Evolutionary conservation across 257 asterid genomes (phyloP).

Genomic region (Eustoma russellianum): DNA sequence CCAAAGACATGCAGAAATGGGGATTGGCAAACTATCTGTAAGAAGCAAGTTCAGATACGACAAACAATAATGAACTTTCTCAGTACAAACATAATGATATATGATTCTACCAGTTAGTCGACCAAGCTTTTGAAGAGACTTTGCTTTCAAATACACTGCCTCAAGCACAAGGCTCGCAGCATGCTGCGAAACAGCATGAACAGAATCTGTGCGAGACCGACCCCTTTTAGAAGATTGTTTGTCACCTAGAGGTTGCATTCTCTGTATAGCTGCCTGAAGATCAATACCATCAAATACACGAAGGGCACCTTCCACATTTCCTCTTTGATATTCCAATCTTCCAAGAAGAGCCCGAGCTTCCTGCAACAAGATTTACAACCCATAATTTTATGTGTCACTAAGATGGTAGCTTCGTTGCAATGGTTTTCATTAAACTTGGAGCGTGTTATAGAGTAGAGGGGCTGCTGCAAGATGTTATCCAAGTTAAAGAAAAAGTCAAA

Average conservation of each 20-base stretch:
- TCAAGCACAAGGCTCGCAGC: constrained; percentile 89
- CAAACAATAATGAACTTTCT: constrained; percentile 1
- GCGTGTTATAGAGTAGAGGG: no score
- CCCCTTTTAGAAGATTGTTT: constrained; percentile 63
- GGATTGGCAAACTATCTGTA: no score
- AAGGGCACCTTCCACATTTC: constrained; percentile 93
- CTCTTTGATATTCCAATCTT: constrained; percentile 94
- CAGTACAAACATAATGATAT: constrained; percentile 8
- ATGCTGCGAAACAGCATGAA: constrained; percentile 55
- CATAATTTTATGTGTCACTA: constrained; percentile 11
- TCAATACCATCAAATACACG: constrained; percentile 96
- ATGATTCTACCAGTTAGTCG: constrained; percentile 53
- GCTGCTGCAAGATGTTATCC: no score
- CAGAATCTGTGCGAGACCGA: constrained; percentile 58
- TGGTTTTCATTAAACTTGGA: no score
- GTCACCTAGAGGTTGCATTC: constrained; percentile 63
- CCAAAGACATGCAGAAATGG: constrained; percentile 7
- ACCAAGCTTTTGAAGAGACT: constrained; percentile 91
- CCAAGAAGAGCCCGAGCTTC: constrained; percentile 99
- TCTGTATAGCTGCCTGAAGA: constrained; percentile 83
- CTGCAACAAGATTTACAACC: constrained; percentile 42
- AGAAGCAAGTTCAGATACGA: not conserved
- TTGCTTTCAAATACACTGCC: constrained; percentile 94
- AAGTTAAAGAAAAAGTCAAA: no score
- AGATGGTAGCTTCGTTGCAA: no score